A percentile compares a stretch with the other conserved stretches of the same genome.
These are phyloP conservation scores for Jamesozyma hellenica DNA, from an alignment of 805 yeast genomes.

Conservation along the genomic window DNA sequence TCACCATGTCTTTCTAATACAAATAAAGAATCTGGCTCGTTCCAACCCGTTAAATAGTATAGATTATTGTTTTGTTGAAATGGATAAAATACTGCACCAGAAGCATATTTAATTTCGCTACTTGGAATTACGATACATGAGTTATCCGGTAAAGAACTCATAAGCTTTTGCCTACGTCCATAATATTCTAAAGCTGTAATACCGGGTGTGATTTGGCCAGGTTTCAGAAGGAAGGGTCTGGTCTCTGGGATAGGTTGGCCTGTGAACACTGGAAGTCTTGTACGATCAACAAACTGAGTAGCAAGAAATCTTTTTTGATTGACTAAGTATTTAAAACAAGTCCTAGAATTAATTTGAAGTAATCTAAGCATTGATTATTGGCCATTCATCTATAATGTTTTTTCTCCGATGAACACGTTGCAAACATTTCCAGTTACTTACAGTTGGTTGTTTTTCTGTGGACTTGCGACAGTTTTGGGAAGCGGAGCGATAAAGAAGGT, in stretches of 20 bases:
- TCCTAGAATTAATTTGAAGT: too few species aligned
- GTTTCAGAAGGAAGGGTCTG: conserved; percentile 59
- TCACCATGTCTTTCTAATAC: conserved; percentile 52
- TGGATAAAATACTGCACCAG: conserved; percentile 84
- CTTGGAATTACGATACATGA: conserved; percentile 68
- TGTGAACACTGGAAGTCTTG: conserved; percentile 31
- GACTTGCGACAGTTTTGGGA: too few species aligned
- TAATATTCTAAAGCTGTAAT: conserved; percentile 77
- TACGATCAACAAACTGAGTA: conserved; percentile 5
- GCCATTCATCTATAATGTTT: too few species aligned
- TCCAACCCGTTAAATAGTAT: conserved; percentile 82
- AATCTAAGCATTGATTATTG: too few species aligned
- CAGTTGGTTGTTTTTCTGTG: too few species aligned
- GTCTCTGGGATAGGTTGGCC: conserved; percentile 90
- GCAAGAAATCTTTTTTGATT: background rate
- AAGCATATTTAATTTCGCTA: conserved; percentile 59
- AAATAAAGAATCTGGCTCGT: conserved; percentile 74
- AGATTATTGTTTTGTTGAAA: conserved; percentile 90
- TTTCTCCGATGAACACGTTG: too few species aligned
- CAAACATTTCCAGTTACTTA: too few species aligned
- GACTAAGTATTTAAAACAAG: too few species aligned
- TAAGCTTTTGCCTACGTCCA: conserved; percentile 53
- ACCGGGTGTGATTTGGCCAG: conserved; percentile 83
- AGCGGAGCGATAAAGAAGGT: too few species aligned
- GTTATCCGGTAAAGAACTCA: conserved; percentile 45